A percentile compares a stretch with the other conserved stretches of the same genome.
These are phyloP conservation scores for Marasmius fiardii DNA, from an alignment of 1,284 basidiomycete genomes.

Conservation along the genomic window DNA sequence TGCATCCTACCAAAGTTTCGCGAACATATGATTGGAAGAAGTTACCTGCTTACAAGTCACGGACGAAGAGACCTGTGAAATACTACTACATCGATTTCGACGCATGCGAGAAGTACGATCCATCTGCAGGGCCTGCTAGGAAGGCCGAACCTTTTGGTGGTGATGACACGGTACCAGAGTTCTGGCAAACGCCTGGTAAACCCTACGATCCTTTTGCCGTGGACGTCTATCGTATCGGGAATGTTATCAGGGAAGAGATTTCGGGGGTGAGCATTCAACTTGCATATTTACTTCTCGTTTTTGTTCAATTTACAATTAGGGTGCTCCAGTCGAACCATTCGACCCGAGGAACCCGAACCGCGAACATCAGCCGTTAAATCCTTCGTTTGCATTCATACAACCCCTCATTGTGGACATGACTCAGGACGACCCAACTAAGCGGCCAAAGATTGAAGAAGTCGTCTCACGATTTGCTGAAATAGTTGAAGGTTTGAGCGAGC, in stretches of 20 bases:
- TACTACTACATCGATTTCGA: conserved; percentile 3
- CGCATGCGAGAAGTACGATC: background rate
- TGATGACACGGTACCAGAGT: background rate
- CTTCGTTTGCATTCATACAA: background rate
- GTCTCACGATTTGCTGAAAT: no score
- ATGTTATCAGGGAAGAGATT: background rate
- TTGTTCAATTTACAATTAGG: background rate
- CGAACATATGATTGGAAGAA: background rate
- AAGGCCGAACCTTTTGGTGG: background rate
- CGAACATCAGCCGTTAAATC: background rate
- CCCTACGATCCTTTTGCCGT: conserved; percentile 7
- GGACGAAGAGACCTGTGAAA: background rate
- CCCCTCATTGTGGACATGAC: no score
- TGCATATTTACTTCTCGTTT: background rate
- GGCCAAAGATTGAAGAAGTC: background rate
- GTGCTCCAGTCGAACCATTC: no score
- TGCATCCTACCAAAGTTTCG: background rate
- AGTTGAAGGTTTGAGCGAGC: no score
- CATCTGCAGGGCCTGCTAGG: background rate
- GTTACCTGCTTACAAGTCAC: background rate
- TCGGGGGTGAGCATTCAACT: background rate
- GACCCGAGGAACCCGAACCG: background rate
- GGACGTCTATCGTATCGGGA: background rate
- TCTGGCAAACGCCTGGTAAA: background rate
- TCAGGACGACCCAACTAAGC: no score